phyloP scores from a whole-genome alignment of 179 eudicot species.

The Beta corolliflora region DNA sequence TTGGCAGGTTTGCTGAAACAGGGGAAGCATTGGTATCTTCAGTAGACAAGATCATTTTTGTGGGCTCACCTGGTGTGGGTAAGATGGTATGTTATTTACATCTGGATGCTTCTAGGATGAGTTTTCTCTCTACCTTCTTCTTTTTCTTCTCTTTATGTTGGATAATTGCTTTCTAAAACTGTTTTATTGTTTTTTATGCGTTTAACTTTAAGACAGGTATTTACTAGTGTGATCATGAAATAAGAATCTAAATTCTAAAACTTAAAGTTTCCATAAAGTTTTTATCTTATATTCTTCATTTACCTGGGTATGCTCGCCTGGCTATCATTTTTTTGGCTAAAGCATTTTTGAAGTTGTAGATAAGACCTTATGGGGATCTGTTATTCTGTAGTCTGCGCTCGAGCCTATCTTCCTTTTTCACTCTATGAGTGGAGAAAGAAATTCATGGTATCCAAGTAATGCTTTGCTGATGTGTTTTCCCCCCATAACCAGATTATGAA shows the following conservation, averaged over 20 bases:
- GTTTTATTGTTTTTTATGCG: neutral
- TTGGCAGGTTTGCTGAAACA: conserved; percentile 92
- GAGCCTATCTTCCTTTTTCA: neutral
- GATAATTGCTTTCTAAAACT: neutral
- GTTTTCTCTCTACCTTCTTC: neutral
- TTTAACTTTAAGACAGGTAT: neutral
- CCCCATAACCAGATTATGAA: conserved; percentile 75
- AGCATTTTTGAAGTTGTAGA: neutral
- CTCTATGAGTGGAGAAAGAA: conserved; percentile 2
- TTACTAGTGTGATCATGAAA: neutral
- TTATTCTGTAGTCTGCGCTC: neutral
- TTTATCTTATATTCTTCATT: neutral
- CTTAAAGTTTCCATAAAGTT: neutral
- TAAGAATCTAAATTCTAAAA: neutral
- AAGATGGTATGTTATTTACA: conserved; percentile 65
- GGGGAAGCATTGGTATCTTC: conserved; percentile 97
- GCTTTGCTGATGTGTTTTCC: conserved; percentile 15
- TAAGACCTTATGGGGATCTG: neutral
- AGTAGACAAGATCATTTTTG: conserved; percentile 97
- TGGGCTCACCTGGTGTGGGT: conserved; percentile 98
- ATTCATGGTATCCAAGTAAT: neutral
- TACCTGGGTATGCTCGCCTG: neutral
- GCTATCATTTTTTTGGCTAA: neutral
- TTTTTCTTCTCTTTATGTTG: neutral
- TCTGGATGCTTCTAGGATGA: neutral